These are phyloP conservation scores for Phytopythium delawarense DNA, from an alignment of 352 stramenopile genomes.

Conservation along the genomic window DNA sequence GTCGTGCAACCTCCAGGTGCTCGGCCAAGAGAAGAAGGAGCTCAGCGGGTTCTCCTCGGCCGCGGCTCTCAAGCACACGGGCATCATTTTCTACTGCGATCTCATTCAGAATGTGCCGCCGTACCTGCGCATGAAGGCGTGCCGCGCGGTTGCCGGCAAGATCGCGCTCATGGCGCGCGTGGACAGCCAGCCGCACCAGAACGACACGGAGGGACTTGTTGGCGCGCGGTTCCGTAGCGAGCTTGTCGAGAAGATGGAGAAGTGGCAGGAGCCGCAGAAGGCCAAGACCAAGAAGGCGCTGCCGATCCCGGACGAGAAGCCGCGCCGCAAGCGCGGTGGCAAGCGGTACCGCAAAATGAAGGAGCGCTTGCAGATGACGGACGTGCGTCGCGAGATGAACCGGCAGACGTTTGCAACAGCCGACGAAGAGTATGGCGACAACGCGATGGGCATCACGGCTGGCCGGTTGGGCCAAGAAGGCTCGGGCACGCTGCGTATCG, in stretches of 20 bases:
- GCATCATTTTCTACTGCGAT: slow-evolving; percentile 92
- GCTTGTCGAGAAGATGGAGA: slow-evolving; percentile 94
- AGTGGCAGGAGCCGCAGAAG: slow-evolving; percentile 97
- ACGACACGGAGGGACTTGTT: slow-evolving; percentile 51
- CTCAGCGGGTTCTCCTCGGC: slow-evolving; percentile 87
- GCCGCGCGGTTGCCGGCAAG: slow-evolving; percentile 91
- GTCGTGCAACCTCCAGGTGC: slow-evolving; percentile 96
- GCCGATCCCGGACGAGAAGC: slow-evolving; percentile 94
- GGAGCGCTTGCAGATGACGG: slow-evolving; percentile 96
- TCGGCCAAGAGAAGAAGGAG: slow-evolving; percentile 94
- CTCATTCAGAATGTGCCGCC: slow-evolving; percentile 90
- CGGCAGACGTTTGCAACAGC: slow-evolving; percentile 92
- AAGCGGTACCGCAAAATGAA: slow-evolving; percentile 96
- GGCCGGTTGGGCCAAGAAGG: slow-evolving; percentile 90
- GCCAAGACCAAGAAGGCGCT: slow-evolving; percentile 97
- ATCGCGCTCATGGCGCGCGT: slow-evolving; percentile 90
- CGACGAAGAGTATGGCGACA: slow-evolving; percentile 97
- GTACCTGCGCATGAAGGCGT: slow-evolving; percentile 92
- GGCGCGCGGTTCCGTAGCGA: slow-evolving; percentile 88
- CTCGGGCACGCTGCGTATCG: slow-evolving; percentile 82
- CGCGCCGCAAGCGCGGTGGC: slow-evolving; percentile 91
- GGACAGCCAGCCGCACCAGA: slow-evolving; percentile 87
- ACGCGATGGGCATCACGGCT: slow-evolving; percentile 96
- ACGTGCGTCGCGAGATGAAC: slow-evolving; percentile 97
- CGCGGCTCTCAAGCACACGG: slow-evolving; percentile 88